Conservation (phyloP, 2,329 filamentous ascomycete genomes). For the Thermomyces lanuginosus region DNA sequence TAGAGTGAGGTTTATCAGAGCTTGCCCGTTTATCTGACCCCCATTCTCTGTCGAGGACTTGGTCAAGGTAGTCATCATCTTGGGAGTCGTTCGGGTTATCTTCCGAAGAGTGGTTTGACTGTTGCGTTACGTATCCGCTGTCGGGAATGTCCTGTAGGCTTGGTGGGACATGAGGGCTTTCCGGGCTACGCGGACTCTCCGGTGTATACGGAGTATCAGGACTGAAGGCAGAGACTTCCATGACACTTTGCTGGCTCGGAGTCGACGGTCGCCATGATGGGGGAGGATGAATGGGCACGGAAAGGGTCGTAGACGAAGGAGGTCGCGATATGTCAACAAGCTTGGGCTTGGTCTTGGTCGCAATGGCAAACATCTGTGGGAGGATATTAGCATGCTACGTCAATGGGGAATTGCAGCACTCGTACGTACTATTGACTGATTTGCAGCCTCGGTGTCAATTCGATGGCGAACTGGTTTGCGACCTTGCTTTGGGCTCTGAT, state of each 20-base stretch:
- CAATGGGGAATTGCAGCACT: background rate
- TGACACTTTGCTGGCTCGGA: conserved; percentile 17
- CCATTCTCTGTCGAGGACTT: conserved; percentile 2
- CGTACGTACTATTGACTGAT: conserved; percentile 6
- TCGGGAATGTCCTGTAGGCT: conserved; percentile 19
- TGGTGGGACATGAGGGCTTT: too few relatives aligned
- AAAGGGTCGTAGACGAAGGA: conserved; percentile 16
- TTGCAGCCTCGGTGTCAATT: conserved; percentile 7
- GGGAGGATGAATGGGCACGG: conserved; percentile 12
- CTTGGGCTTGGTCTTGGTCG: conserved; percentile 22
- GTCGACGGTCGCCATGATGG: conserved; percentile 17
- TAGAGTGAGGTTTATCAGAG: conserved; percentile 2
- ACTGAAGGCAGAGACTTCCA: conserved; percentile 24
- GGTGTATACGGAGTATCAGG: conserved; percentile 26
- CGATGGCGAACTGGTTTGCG: conserved; percentile 5
- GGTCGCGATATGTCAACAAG: conserved; percentile 24
- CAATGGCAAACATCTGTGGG: conserved; percentile 15
- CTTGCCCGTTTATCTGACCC: background rate
- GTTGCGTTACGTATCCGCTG: conserved; percentile 18
- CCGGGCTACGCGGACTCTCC: too few relatives aligned
- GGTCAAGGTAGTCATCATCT: conserved; percentile 15
- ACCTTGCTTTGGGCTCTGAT: conserved; percentile 2
- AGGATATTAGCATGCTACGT: background rate
- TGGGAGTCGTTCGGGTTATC: conserved; percentile 12
- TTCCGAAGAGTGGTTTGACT: conserved; percentile 13